Percentiles rank a stretch among this genome's conserved stretches.
Conservation (phyloP, 2,329 filamentous ascomycete genomes). For the Colletotrichum liriopes region DNA sequence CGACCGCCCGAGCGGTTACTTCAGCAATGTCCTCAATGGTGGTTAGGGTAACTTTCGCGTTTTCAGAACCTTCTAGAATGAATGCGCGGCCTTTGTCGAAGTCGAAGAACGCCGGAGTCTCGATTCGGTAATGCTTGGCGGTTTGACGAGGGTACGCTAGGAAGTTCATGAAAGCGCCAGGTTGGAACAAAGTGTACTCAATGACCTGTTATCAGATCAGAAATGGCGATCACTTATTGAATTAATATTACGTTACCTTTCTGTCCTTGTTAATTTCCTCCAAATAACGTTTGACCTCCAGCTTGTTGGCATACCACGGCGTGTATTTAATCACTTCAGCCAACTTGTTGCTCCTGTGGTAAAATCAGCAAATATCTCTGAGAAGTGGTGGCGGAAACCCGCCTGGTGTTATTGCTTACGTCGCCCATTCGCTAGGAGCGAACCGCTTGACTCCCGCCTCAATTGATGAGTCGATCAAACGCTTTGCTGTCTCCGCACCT, state of each 20-base stretch:
- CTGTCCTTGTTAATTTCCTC: slow-evolving; percentile 58
- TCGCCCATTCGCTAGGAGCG: slow-evolving; percentile 72
- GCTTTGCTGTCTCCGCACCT: slow-evolving; percentile 62
- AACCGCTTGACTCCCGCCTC: slow-evolving; percentile 73
- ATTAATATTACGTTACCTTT: slow-evolving; percentile 47
- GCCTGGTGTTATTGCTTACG: slow-evolving; percentile 48
- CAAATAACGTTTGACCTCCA: slow-evolving; percentile 57
- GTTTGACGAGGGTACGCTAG: slow-evolving; percentile 60
- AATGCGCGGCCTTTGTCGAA: slow-evolving; percentile 53
- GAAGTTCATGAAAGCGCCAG: slow-evolving; percentile 65
- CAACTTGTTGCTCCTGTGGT: background rate
- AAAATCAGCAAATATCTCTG: background rate
- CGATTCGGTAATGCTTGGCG: slow-evolving; percentile 53
- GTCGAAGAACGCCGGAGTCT: slow-evolving; percentile 44
- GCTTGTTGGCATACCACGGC: slow-evolving; percentile 58
- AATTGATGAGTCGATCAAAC: slow-evolving; percentile 72
- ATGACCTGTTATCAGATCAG: slow-evolving; percentile 52
- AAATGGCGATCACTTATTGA: background rate
- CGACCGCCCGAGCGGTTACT: slow-evolving; percentile 55
- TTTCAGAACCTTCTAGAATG: slow-evolving; percentile 49
- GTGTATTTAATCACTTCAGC: slow-evolving; percentile 26
- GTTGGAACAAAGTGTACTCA: slow-evolving; percentile 66
- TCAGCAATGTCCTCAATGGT: slow-evolving; percentile 54
- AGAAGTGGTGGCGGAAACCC: fast-evolving
- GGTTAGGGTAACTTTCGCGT: slow-evolving; percentile 51